Base-by-base conservation (phyloP, 2,329 filamentous ascomycete genomes). In the Exophiala xenobiotica region DNA sequence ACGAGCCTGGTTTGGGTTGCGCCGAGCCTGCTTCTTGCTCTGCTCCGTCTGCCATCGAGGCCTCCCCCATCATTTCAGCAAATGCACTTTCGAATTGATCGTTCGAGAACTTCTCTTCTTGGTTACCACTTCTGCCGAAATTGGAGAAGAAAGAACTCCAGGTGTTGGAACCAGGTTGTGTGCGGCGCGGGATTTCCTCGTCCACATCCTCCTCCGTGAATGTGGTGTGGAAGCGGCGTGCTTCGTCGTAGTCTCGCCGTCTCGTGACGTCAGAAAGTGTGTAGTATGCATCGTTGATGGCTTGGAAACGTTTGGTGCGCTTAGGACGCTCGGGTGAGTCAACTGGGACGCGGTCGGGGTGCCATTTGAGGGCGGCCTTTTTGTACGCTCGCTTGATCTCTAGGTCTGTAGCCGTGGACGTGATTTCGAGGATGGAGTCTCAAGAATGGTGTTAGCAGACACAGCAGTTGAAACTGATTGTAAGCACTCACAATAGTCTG, bases 351-450 rank as follows among this genome's bases (percentile, higher is more conserved):
- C 93, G 88, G 69, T 99, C 93, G 1, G 92, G 92, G 69, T 97
- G 92, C 58, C 88, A 90, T 72, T 93, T 95, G 39, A 97, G 77
- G 4, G 92, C 92, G 63, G 88, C 88, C 67, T 87, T 86, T 70
- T 99, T 99, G 78, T 97, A 99, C 44, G 91, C 93, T 77, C 89
- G 87, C 63, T 92, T 87, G 66, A 99, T 86, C 68, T 97, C 87
- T 64, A 90, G 83, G 53, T 85, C 82, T 0, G 83, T 87, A 26
- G 92, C 90, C 61, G 79, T 86, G 27, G 88, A 80, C 45, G 84
- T 68, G 54, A 96, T 71, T 58, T 86, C 86, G 43, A 96, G 83
- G 58, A 87, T 80, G 20, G 59, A 43, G 29, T 62, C 57, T 60
- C 18, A 33, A 12, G n/a, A 5, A 18, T 18, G 5, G 24, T 6